These are phyloP conservation scores for Vanilla planifolia DNA, from an alignment of 106 monocot genomes.

Conservation along the genomic window DNA sequence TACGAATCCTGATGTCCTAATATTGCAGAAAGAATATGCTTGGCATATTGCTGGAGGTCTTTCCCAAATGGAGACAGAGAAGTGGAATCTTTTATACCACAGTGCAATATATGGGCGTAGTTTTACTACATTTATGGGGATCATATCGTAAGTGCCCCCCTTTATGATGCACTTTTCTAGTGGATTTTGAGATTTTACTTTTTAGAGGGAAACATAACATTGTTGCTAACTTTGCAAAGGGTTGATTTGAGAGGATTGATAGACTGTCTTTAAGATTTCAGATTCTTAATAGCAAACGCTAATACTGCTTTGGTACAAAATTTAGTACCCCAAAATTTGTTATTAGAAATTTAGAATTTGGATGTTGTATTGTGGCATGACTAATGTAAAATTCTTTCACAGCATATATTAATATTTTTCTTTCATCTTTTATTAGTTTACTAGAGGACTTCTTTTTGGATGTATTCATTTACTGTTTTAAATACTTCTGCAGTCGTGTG, in stretches of 20 bases:
- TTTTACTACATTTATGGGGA: constrained; percentile 85
- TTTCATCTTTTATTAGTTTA: background rate
- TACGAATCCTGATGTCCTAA: constrained; percentile 36
- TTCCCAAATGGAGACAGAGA: constrained; percentile 51
- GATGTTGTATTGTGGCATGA: too few relatives aligned
- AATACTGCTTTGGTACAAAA: too few relatives aligned
- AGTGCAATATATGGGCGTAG: constrained; percentile 85
- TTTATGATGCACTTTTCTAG: background rate
- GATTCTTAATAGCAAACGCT: too few relatives aligned
- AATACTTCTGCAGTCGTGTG: constrained; percentile 43
- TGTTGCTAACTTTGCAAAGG: too few relatives aligned
- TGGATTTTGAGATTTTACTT: background rate
- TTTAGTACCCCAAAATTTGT: too few relatives aligned
- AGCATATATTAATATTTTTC: background rate
- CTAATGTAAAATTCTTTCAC: background rate
- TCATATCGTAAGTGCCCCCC: constrained; percentile 55
- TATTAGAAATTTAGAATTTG: too few relatives aligned
- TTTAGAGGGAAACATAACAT: too few relatives aligned
- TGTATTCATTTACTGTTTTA: background rate
- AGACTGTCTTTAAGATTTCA: too few relatives aligned
- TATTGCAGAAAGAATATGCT: constrained; percentile 76
- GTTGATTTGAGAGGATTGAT: too few relatives aligned
- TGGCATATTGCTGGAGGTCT: constrained; percentile 93
- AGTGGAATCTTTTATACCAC: constrained; percentile 92
- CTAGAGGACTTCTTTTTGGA: background rate